Conservation (phyloP, 192 early-diverging fungal genomes). For the Piromyces finnis region DNA sequence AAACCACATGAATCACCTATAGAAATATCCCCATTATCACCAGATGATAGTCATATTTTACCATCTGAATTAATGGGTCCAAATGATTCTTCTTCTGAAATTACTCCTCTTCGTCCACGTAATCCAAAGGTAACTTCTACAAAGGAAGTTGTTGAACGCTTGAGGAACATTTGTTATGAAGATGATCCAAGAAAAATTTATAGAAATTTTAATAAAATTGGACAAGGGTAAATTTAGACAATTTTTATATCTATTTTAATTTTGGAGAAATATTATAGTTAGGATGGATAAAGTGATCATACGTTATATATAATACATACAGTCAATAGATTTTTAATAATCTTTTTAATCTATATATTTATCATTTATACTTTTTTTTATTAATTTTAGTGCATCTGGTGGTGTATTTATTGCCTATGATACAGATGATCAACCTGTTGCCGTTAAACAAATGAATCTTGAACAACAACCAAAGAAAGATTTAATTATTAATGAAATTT, state of each 20-base stretch:
- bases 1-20: neutral
- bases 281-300: too few species aligned
- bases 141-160: constrained; percentile 64
- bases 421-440: constrained; percentile 44
- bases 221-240: constrained; percentile 76
- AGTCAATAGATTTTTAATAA: too few species aligned
- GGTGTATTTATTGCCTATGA: constrained; percentile 78
- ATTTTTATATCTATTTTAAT: too few species aligned
- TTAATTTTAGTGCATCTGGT: constrained; percentile 60
- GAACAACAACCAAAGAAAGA: constrained; percentile 93
- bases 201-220: constrained; percentile 73
- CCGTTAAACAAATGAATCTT: constrained; percentile 94
- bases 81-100: constrained; percentile 6
- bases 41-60: neutral
- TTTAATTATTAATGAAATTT: constrained; percentile 69
- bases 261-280: too few species aligned
- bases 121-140: constrained; percentile 33
- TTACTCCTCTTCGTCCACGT: constrained; percentile 31
- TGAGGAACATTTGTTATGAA: constrained; percentile 37
- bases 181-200: constrained; percentile 71
- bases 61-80: constrained; percentile 1
- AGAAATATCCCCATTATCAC: neutral
- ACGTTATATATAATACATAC: too few species aligned
- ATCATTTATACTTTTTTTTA: too few species aligned
- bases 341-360: too few species aligned